phyloP scores from a whole-genome alignment of 768 basidiomycete species.

The Amylocystis lapponica region DNA sequence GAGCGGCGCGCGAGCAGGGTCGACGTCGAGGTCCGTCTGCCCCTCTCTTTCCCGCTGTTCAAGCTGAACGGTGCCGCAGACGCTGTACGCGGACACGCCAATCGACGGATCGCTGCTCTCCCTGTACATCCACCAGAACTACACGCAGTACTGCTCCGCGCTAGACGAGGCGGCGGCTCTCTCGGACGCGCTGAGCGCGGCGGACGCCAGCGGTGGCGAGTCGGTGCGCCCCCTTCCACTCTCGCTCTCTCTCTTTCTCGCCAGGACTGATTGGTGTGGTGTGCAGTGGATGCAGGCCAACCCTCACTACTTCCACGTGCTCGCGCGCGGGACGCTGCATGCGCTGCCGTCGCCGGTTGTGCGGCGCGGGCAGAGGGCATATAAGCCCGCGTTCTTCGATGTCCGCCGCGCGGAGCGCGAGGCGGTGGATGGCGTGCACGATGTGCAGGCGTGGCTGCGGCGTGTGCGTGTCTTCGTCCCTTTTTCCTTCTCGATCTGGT shows the following conservation, averaged over 20 bases:
- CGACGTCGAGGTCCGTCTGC: conserved; percentile 55
- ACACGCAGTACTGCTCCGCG: conserved; percentile 75
- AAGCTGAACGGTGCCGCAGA: conserved; percentile 40
- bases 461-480: conserved; percentile 12
- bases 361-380: conserved; percentile 72
- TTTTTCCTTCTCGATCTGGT: neutral
- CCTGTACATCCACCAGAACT: conserved; percentile 92
- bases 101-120: conserved; percentile 88
- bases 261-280: neutral
- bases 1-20: conserved; percentile 67
- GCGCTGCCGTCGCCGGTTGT: conserved; percentile 83
- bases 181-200: conserved; percentile 71
- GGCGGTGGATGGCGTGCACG: conserved; percentile 53
- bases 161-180: conserved; percentile 69
- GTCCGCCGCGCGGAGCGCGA: conserved; percentile 48
- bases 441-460: conserved; percentile 54
- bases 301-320: conserved; percentile 82
- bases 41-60: no score
- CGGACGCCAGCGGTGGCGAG: conserved; percentile 64
- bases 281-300: conserved; percentile 62
- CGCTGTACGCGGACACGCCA: conserved; percentile 76
- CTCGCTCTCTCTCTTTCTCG: neutral
- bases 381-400: conserved; percentile 86
- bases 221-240: conserved; percentile 37
- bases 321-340: conserved; percentile 80